Base-by-base conservation (phyloP, 495 filamentous ascomycete genomes). In the Halenospora varia region DNA sequence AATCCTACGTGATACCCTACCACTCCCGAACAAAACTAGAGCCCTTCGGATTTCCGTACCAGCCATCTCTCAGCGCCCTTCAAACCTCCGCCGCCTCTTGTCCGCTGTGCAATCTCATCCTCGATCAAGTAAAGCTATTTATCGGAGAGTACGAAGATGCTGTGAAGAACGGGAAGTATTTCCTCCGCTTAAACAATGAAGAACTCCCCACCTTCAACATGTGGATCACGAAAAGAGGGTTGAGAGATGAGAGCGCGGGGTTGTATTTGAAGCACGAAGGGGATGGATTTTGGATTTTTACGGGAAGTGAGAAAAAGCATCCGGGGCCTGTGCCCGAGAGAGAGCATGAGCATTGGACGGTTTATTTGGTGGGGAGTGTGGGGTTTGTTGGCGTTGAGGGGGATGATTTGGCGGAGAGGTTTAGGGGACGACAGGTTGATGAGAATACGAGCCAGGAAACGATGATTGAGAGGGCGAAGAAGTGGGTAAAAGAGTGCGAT, bases 271-370 rank as follows among this genome's bases (percentile, higher is more conserved):
- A 44, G n/a, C 10, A 18, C 18, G 24, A 39, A 19, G 51, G 51
- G 29, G 51, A 53, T 41, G 51, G 51, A 53, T 53, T 53, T 41
- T 53, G 51, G 10, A 29, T 53, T n/a, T 53, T 53, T 41, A 42
- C 51, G 26, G 42, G 39, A 22, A 2, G 26, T 42, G 35, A 41
- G 29, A 22, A 53, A 2, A 22, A 18, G 11, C 22, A 2, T 53
- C 29, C 6, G 4, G 29, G 29, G 4, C 6, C 4, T 35, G 29
- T 4, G 29, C 13, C 29, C 29, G 29, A n/a, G n/a, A n/a, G n/a
- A n/a, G n/a, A n/a, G n/a, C n/a, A n/a, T n/a, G n/a, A n/a, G n/a
- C n/a, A n/a, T n/a, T n/a, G n/a, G n/a, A n/a, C 29, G 29, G 13
- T 53, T 19, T 53, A 26, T 53, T 42, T 53, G 18, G 29, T 42